phyloP scores from a whole-genome alignment of 208 protist species.

The Leptomonas pyrrhocoris region DNA sequence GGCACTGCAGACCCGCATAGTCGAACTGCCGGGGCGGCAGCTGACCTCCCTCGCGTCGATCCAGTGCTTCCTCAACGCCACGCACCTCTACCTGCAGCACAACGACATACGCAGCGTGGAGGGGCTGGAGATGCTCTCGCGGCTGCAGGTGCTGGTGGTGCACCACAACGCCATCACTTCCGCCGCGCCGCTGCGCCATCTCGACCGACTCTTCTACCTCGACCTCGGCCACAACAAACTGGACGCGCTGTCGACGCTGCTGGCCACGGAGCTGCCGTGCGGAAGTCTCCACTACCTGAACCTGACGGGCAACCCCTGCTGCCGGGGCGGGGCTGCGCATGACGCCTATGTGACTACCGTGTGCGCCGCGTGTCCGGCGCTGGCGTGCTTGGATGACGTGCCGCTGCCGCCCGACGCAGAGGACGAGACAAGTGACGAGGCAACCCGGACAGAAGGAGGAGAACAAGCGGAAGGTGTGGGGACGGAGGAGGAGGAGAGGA shows the following conservation, averaged over 20 bases:
- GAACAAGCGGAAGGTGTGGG: background rate
- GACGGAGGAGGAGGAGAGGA: background rate
- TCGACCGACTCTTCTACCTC: constrained; percentile 61
- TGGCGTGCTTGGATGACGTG: constrained; percentile 58
- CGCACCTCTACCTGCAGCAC: constrained; percentile 81
- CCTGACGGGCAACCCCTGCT: constrained; percentile 58
- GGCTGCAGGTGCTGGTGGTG: constrained; percentile 72
- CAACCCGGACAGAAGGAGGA: background rate
- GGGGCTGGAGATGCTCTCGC: constrained; percentile 60
- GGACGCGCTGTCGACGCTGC: constrained; percentile 25
- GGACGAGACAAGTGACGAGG: constrained; percentile 19
- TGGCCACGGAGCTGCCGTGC: constrained; percentile 54
- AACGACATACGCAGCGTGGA: constrained; percentile 62
- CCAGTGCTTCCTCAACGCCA: constrained; percentile 76
- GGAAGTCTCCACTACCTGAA: constrained; percentile 55
- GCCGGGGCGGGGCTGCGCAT: background rate
- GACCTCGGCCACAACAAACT: constrained; percentile 70
- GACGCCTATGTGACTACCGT: constrained; percentile 22
- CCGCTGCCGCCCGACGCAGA: constrained; percentile 18
- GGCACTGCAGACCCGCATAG: constrained; percentile 48
- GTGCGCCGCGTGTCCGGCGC: constrained; percentile 30
- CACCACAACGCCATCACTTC: constrained; percentile 73
- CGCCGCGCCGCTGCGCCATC: constrained; percentile 46
- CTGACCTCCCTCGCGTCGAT: constrained; percentile 42
- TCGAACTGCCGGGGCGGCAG: constrained; percentile 51